Evolutionary conservation across 2,329 filamentous ascomycete species (phyloP), one percentile per base, ranked within the genome.

Genomic region (Trichophyton benhamiae): DNA sequence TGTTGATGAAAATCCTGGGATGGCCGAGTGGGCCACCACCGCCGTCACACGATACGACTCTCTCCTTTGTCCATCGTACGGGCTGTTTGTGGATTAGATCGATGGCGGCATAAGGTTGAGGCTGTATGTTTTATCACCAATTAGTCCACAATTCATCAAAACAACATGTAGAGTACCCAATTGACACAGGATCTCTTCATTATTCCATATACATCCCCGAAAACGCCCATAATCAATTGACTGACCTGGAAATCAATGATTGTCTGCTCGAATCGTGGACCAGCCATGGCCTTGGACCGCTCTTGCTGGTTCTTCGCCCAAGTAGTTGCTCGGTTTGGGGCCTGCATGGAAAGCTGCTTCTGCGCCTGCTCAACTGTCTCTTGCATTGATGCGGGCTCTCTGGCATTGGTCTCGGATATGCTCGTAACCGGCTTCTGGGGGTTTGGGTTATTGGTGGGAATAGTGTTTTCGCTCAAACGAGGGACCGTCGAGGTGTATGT

Each of bases 191-290:
- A 36, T 17, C 22, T 36, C 11, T 3, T 20, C 2, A 25, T n/a
- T 13, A 60, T 46, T 9, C 42, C 17, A 5, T 17, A 30, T 30
- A 9, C 15, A 9, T 5, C 2, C 61, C 15, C 62, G 17, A 27
- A 46, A 9, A 44, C 22, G 36, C 55, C 13, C 41, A 42, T 44
- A 42, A 6, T 58, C 20, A 20, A 36, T 20, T 57, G 52, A 71
- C 84, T 67, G 80, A 96, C 92, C 88, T 99, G 94, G 67, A 87
- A 78, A 68, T 87, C 84, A 78, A 97, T 92, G 71, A 95, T 89
- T 38, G 90, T 97, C 84, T 97, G 92, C 81, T 99, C 94, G 71
- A 99, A 99, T 68, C 92, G 82, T 66, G 94, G 94, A 48, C 94
- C 94, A 48, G 85, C 85, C 92, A 99, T 99, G 60, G 91, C 94